Conservation (phyloP, 148 eudicot genomes). For the Vaccinium vitisidaea region DNA sequence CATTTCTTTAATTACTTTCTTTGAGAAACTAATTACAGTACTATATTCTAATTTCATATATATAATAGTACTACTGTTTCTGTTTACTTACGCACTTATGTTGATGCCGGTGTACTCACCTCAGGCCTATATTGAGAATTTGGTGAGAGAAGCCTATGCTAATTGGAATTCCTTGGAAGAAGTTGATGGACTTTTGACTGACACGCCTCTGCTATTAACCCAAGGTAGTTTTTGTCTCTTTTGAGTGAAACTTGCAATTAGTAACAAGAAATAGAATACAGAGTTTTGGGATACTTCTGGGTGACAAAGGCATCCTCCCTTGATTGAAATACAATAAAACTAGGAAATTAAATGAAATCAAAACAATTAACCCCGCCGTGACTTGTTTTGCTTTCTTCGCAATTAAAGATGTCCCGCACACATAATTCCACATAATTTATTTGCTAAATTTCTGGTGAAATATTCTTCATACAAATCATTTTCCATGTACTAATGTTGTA, state of each 20-base stretch:
- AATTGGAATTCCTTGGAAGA: slow-evolving; percentile 41
- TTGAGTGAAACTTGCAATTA: not conserved
- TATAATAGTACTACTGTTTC: not conserved
- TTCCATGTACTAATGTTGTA: not conserved
- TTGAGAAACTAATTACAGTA: not conserved
- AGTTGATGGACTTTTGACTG: slow-evolving; percentile 31
- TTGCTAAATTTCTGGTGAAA: no score
- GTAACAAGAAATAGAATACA: not conserved
- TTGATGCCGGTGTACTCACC: not conserved
- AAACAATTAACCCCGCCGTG: not conserved
- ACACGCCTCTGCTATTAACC: slow-evolving; percentile 32
- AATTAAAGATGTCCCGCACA: not conserved
- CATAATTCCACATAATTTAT: no score
- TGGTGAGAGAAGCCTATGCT: slow-evolving; percentile 34
- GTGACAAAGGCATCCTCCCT: not conserved
- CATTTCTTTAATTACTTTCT: not conserved
- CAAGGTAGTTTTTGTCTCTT: slow-evolving; percentile 31
- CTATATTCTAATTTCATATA: not conserved
- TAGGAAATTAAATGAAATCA: not conserved
- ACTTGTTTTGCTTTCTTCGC: not conserved
- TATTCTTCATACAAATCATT: not conserved
- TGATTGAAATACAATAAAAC: not conserved
- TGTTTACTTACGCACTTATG: not conserved
- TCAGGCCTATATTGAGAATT: slow-evolving; percentile 32
- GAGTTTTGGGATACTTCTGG: not conserved